These are phyloP conservation scores for Begonia fuchsioides DNA, from an alignment of 306 rosid genomes.

Conservation along the genomic window DNA sequence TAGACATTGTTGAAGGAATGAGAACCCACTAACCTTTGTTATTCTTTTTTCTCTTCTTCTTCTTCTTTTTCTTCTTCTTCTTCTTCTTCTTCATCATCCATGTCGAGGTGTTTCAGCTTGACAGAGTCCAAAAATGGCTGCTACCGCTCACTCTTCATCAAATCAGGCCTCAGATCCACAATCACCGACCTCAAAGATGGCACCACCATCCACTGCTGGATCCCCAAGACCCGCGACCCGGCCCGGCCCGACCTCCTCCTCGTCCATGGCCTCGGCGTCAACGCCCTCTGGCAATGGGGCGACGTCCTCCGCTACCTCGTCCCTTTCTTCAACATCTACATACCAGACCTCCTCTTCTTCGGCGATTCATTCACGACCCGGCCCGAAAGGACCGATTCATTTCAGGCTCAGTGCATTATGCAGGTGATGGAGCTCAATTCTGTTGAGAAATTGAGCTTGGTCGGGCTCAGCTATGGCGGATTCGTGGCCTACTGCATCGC, in stretches of 20 bases:
- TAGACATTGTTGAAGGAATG: too few species aligned
- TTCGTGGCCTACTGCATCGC: constrained; percentile 61
- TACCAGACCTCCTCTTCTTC: constrained; percentile 77
- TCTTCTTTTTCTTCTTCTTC: not conserved
- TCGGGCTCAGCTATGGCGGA: constrained; percentile 83
- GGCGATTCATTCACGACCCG: constrained; percentile 52
- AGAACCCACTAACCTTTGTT: too few species aligned
- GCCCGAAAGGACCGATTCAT: constrained; percentile 43
- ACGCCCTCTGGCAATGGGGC: constrained; percentile 84
- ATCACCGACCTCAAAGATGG: constrained; percentile 50
- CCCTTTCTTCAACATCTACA: constrained; percentile 48
- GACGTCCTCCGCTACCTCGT: constrained; percentile 32
- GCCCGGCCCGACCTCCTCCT: constrained; percentile 60
- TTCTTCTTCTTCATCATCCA: not conserved
- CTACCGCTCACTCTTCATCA: constrained; percentile 30
- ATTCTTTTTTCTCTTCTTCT: not conserved
- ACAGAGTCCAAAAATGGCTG: constrained; percentile 43
- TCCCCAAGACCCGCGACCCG: constrained; percentile 28
- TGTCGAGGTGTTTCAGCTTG: constrained; percentile 44
- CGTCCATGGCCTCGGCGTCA: constrained; percentile 66
- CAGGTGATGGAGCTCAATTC: constrained; percentile 47
- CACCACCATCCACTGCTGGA: constrained; percentile 70
- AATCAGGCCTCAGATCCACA: constrained; percentile 54
- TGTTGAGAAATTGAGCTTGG: constrained; percentile 31
- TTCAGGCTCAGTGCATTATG: constrained; percentile 76